Conservation (phyloP, 2,329 filamentous ascomycete genomes). For the Berkeleyomyces basicola region DNA sequence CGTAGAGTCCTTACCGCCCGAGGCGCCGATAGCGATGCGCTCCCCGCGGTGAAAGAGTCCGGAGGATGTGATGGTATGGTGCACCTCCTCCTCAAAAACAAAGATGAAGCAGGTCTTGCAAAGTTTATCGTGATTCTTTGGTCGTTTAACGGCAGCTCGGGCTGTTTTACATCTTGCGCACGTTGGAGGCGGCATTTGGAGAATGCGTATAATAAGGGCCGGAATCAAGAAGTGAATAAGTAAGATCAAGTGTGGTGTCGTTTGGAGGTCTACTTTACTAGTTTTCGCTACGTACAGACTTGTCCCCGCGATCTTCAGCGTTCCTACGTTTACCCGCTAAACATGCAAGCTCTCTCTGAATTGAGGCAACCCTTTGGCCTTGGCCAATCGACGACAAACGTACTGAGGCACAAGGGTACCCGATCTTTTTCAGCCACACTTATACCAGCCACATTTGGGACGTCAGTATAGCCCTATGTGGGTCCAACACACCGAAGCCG, state of each 20-base stretch:
- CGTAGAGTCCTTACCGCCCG: constrained; percentile 93
- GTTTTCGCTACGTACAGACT: background rate
- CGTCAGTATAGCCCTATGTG: background rate
- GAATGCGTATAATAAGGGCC: background rate
- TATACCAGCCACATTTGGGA: background rate
- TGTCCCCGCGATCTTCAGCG: no score
- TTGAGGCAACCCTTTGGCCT: no score
- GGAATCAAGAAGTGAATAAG: background rate
- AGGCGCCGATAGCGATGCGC: constrained; percentile 82
- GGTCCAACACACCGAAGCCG: background rate
- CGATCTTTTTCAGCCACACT: background rate
- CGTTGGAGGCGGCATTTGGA: constrained; percentile 53
- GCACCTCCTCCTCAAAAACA: constrained; percentile 83
- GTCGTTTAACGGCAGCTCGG: constrained; percentile 76
- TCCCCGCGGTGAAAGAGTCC: constrained; percentile 73
- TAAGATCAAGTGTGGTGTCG: background rate
- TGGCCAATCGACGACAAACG: background rate
- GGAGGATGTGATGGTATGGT: constrained; percentile 74
- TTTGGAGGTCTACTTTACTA: background rate
- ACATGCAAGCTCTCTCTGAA: no score
- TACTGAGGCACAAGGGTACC: background rate
- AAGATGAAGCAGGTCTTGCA: constrained; percentile 77
- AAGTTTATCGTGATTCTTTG: constrained; percentile 87
- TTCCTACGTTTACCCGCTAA: no score
- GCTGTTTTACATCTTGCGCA: constrained; percentile 63